phyloP scores from a whole-genome alignment of 352 stramenopile genomes.

The Chrysophaeum taylorii region DNA sequence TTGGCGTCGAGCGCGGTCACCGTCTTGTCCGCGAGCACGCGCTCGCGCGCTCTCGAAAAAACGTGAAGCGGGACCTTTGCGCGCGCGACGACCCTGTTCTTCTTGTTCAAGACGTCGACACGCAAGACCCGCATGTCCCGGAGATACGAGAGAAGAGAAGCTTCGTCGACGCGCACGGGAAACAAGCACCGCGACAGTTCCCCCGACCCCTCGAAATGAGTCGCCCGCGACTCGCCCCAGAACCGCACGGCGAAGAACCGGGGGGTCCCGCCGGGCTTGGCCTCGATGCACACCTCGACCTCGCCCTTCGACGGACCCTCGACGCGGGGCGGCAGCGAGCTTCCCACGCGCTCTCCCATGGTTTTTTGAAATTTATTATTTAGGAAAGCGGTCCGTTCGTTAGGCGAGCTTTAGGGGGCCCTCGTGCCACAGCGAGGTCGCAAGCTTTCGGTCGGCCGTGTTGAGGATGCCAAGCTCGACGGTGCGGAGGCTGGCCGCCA shows the following conservation, averaged over 20 bases:
- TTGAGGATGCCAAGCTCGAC: no score
- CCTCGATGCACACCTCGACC: background rate
- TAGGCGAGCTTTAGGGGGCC: no score
- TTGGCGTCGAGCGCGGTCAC: background rate
- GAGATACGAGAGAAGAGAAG: background rate
- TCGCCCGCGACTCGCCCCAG: background rate
- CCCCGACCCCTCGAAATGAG: constrained; percentile 1
- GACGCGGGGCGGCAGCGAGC: constrained; percentile 6
- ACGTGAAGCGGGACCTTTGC: constrained; percentile 8
- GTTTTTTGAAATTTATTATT: no score
- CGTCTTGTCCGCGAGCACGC: background rate
- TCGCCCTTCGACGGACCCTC: background rate
- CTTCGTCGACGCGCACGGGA: constrained; percentile 1
- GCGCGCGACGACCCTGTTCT: background rate
- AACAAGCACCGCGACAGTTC: background rate
- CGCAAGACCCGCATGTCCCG: background rate
- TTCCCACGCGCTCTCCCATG: background rate
- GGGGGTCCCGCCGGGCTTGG: background rate
- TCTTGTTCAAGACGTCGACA: background rate
- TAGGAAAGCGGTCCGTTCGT: no score
- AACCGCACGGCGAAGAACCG: background rate
- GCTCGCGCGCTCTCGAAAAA: background rate
- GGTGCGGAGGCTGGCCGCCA: no score
- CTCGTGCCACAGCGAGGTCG: no score
- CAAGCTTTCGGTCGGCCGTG: no score